A percentile compares a stretch with the other conserved stretches of the same genome.
Evolutionary conservation across 352 stramenopile species (phyloP).

Genomic region (Phytophthora pisi): DNA sequence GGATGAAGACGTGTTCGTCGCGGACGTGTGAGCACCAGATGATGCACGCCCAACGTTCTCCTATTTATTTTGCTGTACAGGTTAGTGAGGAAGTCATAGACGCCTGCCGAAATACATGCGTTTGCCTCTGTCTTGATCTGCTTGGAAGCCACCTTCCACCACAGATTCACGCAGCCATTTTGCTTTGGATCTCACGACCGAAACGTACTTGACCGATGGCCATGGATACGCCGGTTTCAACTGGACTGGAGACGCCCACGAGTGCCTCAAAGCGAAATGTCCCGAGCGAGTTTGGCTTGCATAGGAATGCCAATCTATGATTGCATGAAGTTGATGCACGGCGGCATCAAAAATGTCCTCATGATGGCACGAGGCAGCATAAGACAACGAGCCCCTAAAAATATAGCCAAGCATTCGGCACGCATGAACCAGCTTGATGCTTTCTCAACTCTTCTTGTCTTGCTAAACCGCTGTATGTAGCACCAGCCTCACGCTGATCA

Average conservation of each 20-base stretch:
- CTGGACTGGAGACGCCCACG: background rate
- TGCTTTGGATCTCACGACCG: background rate
- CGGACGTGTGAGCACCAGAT: conserved; percentile 29
- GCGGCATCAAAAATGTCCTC: background rate
- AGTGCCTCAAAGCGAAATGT: background rate
- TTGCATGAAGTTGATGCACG: background rate
- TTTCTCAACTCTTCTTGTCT: too few species aligned
- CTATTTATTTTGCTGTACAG: conserved; percentile 44
- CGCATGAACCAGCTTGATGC: background rate
- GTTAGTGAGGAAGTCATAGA: conserved; percentile 10
- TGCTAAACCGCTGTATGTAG: conserved; percentile 1
- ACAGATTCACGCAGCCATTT: background rate
- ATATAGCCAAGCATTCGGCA: conserved; percentile 7
- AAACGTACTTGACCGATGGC: background rate
- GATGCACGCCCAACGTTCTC: background rate
- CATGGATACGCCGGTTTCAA: background rate
- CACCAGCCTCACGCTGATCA: background rate
- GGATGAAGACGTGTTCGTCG: conserved; percentile 42
- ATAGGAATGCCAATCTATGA: background rate
- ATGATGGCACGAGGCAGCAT: background rate
- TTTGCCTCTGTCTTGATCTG: background rate
- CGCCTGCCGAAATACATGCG: conserved; percentile 18
- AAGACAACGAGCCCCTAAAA: conserved; percentile 16
- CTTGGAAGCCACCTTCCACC: background rate
- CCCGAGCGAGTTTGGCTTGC: background rate